phyloP scores from a whole-genome alignment of 1,139 yeast species.

The Yamadazyma buinensis region DNA sequence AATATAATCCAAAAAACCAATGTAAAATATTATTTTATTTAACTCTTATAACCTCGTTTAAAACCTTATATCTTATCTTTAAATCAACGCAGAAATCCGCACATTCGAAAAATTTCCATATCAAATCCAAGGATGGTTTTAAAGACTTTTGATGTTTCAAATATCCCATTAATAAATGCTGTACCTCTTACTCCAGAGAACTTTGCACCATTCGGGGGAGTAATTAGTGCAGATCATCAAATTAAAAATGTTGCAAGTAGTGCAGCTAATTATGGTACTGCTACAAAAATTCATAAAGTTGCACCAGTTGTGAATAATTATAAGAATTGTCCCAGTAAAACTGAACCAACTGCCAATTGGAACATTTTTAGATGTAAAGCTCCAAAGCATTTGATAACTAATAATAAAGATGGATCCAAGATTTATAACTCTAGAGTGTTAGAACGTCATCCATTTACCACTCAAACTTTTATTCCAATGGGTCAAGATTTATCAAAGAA shows the following conservation, averaged over 20 bases:
- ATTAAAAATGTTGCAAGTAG: constrained; percentile 26
- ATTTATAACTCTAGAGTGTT: constrained; percentile 62
- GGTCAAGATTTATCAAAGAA: constrained; percentile 51
- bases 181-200: constrained; percentile 39
- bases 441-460: constrained; percentile 87
- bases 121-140: constrained; percentile 45
- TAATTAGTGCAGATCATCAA: constrained; percentile 45
- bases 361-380: constrained; percentile 81
- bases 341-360: constrained; percentile 60
- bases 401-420: constrained; percentile 16
- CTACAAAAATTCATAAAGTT: constrained; percentile 69
- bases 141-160: constrained; percentile 32
- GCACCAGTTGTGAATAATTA: constrained; percentile 62
- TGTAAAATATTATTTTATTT: no score
- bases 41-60: no score
- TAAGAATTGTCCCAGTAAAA: constrained; percentile 42
- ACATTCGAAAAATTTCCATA: background rate
- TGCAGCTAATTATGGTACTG: constrained; percentile 92
- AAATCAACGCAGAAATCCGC: constrained; percentile 1
- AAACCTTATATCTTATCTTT: no score
- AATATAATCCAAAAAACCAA: no score
- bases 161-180: constrained; percentile 25
- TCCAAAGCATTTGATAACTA: constrained; percentile 54
- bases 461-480: constrained; percentile 89
- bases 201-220: constrained; percentile 44